Conservation (phyloP, 139 green algal species). For the Tetradesmus lagerheimii region DNA sequence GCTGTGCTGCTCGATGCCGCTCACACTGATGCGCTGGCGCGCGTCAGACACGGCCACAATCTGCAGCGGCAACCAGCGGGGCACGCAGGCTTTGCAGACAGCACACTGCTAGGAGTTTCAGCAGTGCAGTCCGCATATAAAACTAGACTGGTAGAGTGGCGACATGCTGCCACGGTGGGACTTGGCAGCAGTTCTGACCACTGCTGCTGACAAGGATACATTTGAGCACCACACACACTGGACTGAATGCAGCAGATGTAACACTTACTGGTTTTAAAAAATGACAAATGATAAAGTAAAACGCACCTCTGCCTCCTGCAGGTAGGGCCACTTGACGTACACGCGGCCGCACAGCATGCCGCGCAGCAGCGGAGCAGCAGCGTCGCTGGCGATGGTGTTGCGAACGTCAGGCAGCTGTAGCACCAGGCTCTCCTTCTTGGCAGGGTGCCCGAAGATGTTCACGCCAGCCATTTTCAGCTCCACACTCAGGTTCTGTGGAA, state of each 20-base stretch:
- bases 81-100: not conserved
- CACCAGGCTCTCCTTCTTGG: constrained; percentile 86
- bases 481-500: constrained; percentile 19
- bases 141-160: too few relatives aligned
- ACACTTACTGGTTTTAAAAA: too few relatives aligned
- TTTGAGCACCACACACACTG: too few relatives aligned
- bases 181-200: too few relatives aligned
- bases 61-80: constrained; percentile 10
- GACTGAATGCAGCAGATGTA: too few relatives aligned
- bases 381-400: constrained; percentile 22
- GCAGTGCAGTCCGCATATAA: too few relatives aligned
- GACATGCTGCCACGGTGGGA: too few relatives aligned
- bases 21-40: not conserved
- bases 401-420: constrained; percentile 61
- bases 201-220: too few relatives aligned
- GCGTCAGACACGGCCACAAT: constrained; percentile 41
- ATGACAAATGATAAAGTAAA: too few relatives aligned
- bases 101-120: not conserved
- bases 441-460: constrained; percentile 86
- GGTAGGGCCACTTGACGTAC: constrained; percentile 93
- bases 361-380: constrained; percentile 25
- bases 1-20: constrained; percentile 7
- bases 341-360: constrained; percentile 76
- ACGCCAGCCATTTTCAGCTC: constrained; percentile 73
- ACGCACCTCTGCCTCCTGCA: constrained; percentile 71